Evolutionary conservation across 768 basidiomycete species (phyloP).

Genomic region (Mrakia blollopis): DNA sequence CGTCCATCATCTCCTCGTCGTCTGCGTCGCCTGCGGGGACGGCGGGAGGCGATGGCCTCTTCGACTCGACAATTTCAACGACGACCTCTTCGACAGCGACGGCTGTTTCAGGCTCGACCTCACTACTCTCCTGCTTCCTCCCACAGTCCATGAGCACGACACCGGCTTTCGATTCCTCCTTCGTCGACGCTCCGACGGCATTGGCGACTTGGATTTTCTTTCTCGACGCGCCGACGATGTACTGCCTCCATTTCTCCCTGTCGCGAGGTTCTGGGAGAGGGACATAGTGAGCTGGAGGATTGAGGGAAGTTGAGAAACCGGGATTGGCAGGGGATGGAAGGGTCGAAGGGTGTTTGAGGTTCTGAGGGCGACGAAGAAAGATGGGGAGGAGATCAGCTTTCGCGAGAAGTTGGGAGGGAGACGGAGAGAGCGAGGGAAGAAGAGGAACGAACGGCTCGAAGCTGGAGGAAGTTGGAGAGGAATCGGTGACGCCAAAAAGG

Average conservation of each 20-base stretch:
- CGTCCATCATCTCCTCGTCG: slow-evolving; percentile 1
- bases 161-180: background rate
- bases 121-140: too few relatives aligned
- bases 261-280: background rate
- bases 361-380: background rate
- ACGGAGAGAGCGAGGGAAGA: background rate
- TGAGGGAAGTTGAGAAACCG: slow-evolving; percentile 7
- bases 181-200: background rate
- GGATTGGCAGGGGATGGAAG: background rate
- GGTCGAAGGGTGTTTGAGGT: slow-evolving; percentile 3
- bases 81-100: background rate
- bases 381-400: background rate
- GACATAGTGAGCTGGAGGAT: slow-evolving; percentile 9
- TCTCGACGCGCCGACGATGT: slow-evolving; percentile 12
- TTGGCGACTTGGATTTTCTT: background rate
- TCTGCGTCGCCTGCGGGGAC: background rate
- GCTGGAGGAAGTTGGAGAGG: slow-evolving; percentile 11
- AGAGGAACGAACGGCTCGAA: background rate
- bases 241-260: slow-evolving; percentile 1
- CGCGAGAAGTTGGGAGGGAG: background rate
- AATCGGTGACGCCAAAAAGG: slow-evolving; percentile 5
- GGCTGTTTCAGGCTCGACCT: background rate
- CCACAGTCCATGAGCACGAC: too few relatives aligned
- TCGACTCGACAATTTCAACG: background rate
- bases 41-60: background rate